Percentiles rank a stretch among this genome's conserved stretches.
phyloP scores from a whole-genome alignment of 495 filamentous ascomycete genomes.

The Entonaema liquescens region DNA sequence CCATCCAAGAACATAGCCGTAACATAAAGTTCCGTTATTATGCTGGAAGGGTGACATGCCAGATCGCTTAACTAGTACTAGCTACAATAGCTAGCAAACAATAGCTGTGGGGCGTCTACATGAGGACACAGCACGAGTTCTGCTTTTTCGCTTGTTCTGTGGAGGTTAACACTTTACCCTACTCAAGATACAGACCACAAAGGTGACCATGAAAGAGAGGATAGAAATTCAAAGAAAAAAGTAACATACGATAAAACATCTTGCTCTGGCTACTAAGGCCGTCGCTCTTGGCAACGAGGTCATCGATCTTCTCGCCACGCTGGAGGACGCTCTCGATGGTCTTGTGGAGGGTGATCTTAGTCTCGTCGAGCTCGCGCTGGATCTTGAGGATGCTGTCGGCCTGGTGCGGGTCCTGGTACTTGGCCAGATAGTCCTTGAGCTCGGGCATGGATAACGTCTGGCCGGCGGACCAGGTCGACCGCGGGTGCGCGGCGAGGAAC shows the following conservation, averaged over 20 bases:
- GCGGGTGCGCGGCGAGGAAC: constrained; percentile 83
- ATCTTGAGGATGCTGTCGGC: constrained; percentile 94
- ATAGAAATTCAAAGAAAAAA: constrained; percentile 7
- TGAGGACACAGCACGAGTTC: constrained; percentile 89
- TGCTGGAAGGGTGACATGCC: constrained; percentile 30
- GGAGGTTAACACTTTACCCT: neutral
- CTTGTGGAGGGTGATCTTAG: constrained; percentile 97
- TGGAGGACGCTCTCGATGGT: constrained; percentile 92
- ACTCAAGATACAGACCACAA: neutral
- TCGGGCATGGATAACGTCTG: constrained; percentile 67
- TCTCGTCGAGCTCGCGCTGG: constrained; percentile 96
- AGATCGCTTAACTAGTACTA: constrained; percentile 12
- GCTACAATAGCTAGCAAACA: neutral
- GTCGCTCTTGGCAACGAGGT: constrained; percentile 86
- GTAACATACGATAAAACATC: constrained; percentile 86
- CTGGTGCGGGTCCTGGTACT: constrained; percentile 89
- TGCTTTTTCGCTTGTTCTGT: constrained; percentile 85
- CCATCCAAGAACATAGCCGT: constrained; percentile 23
- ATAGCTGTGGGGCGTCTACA: constrained; percentile 58
- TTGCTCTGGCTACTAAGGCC: constrained; percentile 88
- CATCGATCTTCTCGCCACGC: constrained; percentile 90
- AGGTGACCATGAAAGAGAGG: neutral
- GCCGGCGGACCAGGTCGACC: constrained; percentile 67
- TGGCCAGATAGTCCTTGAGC: constrained; percentile 82
- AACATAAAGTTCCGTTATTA: constrained; percentile 30